Conservation (phyloP, 2,329 filamentous ascomycete genomes). For the Fusarium subtropicale region DNA sequence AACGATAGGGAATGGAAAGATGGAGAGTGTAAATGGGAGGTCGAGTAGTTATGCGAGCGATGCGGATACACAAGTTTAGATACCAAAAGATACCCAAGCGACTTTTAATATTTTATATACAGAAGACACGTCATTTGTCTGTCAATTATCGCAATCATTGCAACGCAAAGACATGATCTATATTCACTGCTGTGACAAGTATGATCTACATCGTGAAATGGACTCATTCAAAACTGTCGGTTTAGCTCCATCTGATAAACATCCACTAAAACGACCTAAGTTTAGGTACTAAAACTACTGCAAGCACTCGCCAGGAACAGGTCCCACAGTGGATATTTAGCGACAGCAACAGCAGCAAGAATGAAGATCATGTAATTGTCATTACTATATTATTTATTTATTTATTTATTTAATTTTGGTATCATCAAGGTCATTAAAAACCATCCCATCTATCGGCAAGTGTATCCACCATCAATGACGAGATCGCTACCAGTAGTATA, state of each 20-base stretch:
- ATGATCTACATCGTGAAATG: too few species aligned
- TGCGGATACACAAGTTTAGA: slow-evolving; percentile 21
- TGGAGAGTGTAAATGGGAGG: neutral
- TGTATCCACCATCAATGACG: slow-evolving; percentile 78
- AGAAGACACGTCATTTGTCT: neutral
- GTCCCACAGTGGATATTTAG: slow-evolving; percentile 19
- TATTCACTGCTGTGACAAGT: too few species aligned
- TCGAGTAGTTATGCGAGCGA: slow-evolving; percentile 16
- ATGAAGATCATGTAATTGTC: slow-evolving; percentile 21
- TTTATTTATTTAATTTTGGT: slow-evolving; percentile 18
- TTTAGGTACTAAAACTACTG: slow-evolving; percentile 4
- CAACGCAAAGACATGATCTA: neutral
- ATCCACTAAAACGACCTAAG: neutral
- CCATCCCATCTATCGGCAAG: slow-evolving; percentile 54
- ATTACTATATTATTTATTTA: slow-evolving; percentile 25
- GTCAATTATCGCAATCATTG: neutral
- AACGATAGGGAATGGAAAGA: neutral
- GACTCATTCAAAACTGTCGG: neutral
- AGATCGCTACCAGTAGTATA: slow-evolving; percentile 81
- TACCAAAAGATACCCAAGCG: neutral
- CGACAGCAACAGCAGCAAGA: neutral
- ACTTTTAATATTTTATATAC: neutral
- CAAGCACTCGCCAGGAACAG: slow-evolving; percentile 22
- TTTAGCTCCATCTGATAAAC: slow-evolving; percentile 27
- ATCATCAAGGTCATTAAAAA: slow-evolving; percentile 28